Evolutionary conservation across 2,329 filamentous ascomycete genomes (phyloP), one percentile per base, ranked within the genome.

Genomic region (Fusarium palustre): DNA sequence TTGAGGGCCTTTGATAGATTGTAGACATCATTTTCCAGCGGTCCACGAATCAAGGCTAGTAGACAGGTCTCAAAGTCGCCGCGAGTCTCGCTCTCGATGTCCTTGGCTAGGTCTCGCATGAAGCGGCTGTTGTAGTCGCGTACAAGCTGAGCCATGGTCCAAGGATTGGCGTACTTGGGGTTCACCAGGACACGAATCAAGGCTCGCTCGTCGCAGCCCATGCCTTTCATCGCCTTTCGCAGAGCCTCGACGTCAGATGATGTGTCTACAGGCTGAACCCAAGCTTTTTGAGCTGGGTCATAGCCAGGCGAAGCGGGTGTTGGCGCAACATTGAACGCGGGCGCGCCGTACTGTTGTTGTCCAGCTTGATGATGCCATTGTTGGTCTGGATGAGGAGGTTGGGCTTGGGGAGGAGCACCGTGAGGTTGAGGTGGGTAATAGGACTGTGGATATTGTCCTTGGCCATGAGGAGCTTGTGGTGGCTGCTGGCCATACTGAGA

Each of bases 181-280:
- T 59, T 72, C 0, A 77, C 68, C 12, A 80, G 66, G 10, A 78
- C 62, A 5, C 68, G 67, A 36, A 79, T 76, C 12, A 80, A 55
- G 0, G 76, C 69, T 3, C 66, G 55, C 53, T 80, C 75, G 22
- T 79, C 75, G 36, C 78, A 79, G 2, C 77, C 79, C 68, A 77
- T 76, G 10, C 76, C 77, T 60, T 78, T 77, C 78, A 80, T 79
- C 2, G 78, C 77, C 24, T 78, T 76, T 46, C 76, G 72, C 2
- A 80, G 53, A 2, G 62, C 45, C 60, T 79, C 76, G 1, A 71
- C 72, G 8, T 79, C 79, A 18, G 67, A 31, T 3, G 64, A 20
- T 6, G 77, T 79, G 33, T 80, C 73, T 13, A 79, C 70, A n/a
- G 64, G 74, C 4, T 69, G 67, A 1, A 61, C 54, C 50, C 42